Conservation (phyloP, 345 rosid genomes). For the Eucalyptus regnans region DNA sequence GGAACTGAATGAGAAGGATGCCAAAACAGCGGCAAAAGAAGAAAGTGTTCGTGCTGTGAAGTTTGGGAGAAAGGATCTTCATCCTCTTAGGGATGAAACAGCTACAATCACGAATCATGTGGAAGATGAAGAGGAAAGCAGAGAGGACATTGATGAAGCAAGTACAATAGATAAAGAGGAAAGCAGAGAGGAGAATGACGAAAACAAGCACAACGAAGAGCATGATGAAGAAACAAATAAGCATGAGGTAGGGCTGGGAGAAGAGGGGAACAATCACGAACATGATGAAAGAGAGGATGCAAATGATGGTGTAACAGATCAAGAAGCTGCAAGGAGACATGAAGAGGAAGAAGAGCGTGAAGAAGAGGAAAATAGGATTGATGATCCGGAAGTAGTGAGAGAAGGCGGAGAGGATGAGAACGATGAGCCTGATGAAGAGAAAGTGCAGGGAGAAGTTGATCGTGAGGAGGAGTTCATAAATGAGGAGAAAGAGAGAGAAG, state of each 20-base stretch:
- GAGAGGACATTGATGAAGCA: conserved; percentile 18
- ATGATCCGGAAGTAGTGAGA: conserved; percentile 9
- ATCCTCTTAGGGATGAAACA: conserved; percentile 20
- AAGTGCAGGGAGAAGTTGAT: neutral
- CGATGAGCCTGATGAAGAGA: conserved; percentile 7
- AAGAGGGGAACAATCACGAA: conserved; percentile 5
- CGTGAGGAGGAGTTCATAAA: conserved; percentile 8
- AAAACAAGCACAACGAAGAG: conserved; percentile 5
- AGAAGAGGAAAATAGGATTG: conserved; percentile 20
- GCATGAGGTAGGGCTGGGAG: neutral
- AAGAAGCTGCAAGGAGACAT: conserved; percentile 22
- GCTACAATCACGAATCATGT: neutral
- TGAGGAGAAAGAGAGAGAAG: conserved; percentile 12
- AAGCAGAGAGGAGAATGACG: conserved; percentile 22
- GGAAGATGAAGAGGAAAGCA: conserved; percentile 14
- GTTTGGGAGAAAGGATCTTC: conserved; percentile 73
- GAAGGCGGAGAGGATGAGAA: conserved; percentile 14
- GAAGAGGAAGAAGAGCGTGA: conserved; percentile 31
- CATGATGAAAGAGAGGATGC: conserved; percentile 9
- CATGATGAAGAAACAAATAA: conserved; percentile 7
- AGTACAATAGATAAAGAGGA: neutral
- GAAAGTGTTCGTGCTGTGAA: conserved; percentile 15
- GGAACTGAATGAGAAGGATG: conserved; percentile 50
- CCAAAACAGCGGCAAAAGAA: conserved; percentile 5
- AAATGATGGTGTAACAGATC: conserved; percentile 10